A percentile compares a stretch with the other conserved stretches of the same genome.
Evolutionary conservation across 331 rosid species (phyloP).

Genomic region (Quercus tomentella): DNA sequence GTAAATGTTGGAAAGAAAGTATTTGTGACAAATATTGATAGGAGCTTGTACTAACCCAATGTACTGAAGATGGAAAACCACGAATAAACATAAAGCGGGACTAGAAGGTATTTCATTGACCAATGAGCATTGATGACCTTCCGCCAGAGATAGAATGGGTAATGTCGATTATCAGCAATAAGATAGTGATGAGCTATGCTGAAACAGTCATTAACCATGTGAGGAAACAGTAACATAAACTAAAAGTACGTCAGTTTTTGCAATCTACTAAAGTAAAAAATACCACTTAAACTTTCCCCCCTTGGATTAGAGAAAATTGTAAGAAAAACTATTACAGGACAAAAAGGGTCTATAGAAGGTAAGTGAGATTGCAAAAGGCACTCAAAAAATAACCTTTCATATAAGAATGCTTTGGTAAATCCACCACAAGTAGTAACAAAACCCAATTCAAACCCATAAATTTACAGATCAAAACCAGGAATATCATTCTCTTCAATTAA

Average conservation of each 20-base stretch:
- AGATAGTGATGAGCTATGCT: slow-evolving; percentile 92
- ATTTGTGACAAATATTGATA: background rate
- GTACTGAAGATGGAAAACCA: slow-evolving; percentile 66
- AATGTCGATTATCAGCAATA: slow-evolving; percentile 90
- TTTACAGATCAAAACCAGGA: background rate
- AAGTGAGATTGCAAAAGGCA: background rate
- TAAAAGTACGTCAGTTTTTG: background rate
- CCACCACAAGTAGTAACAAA: background rate
- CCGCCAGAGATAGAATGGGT: slow-evolving; percentile 92
- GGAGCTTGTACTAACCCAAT: slow-evolving; percentile 50
- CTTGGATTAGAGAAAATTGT: no score
- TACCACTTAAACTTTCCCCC: no score
- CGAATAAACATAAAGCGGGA: slow-evolving; percentile 64
- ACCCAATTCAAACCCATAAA: background rate
- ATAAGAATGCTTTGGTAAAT: background rate
- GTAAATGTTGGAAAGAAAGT: background rate
- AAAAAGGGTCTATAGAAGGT: background rate
- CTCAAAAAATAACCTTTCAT: background rate
- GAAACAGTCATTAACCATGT: slow-evolving; percentile 25
- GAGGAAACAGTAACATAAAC: slow-evolving; percentile 3
- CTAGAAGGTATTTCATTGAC: slow-evolving; percentile 62
- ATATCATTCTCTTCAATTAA: background rate
- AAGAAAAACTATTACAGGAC: background rate
- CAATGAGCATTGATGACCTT: slow-evolving; percentile 76
- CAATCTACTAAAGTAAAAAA: background rate